phyloP scores from a whole-genome alignment of 1,284 basidiomycete species.

The Hypsizygus ulmarius region DNA sequence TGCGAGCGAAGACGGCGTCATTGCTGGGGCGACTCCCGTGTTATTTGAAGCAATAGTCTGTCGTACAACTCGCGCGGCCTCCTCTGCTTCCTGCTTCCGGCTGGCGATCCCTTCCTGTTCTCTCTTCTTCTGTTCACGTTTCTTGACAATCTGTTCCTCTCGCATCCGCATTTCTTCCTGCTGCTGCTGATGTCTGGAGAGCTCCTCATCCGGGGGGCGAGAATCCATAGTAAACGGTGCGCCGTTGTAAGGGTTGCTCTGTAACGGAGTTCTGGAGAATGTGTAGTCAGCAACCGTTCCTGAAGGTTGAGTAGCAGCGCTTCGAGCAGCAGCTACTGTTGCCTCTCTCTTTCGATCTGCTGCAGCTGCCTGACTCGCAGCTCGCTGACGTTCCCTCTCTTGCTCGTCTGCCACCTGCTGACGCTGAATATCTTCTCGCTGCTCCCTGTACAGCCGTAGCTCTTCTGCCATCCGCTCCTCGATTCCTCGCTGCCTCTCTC shows the following conservation, averaged over 20 bases:
- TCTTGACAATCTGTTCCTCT: conserved; percentile 35
- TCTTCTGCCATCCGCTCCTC: conserved; percentile 3
- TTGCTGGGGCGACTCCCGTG: conserved; percentile 8
- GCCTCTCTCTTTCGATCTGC: conserved; percentile 11
- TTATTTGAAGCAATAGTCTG: conserved; percentile 25
- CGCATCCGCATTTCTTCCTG: conserved; percentile 36
- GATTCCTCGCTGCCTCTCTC: not conserved
- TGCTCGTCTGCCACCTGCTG: not conserved
- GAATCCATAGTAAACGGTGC: not conserved
- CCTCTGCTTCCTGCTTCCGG: conserved; percentile 38
- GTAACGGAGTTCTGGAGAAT: conserved; percentile 10
- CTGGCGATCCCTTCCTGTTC: conserved; percentile 35
- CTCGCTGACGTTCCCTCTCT: not conserved
- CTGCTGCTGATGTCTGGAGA: conserved; percentile 27
- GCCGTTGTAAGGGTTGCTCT: not conserved
- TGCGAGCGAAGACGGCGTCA: conserved; percentile 11
- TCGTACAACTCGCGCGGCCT: conserved; percentile 31
- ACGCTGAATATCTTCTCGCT: conserved; percentile 6
- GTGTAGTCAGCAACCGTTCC: conserved; percentile 11
- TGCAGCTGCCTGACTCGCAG: not conserved
- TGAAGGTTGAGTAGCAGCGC: conserved; percentile 10
- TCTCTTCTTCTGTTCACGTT: conserved; percentile 32
- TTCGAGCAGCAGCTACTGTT: conserved; percentile 15
- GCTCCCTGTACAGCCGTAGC: conserved; percentile 3
- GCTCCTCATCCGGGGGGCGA: conserved; percentile 10